Base-by-base conservation (phyloP, 495 filamentous ascomycete genomes). In the Amorphotheca resinae region DNA sequence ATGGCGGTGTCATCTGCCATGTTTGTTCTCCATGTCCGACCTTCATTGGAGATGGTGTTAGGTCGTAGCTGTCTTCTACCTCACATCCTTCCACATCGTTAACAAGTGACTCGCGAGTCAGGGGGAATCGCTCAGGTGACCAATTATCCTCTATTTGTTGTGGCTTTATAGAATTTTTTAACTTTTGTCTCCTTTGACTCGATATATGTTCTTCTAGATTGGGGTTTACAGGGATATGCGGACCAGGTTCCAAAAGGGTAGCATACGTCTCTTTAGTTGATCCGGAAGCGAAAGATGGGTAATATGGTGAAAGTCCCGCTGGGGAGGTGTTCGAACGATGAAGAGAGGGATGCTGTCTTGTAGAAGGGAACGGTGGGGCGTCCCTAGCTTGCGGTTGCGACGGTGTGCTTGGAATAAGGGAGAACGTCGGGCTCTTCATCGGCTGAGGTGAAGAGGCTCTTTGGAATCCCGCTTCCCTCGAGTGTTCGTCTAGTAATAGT, bases 241-340 rank as follows among this genome's bases (percentile, higher is more conserved):
- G 34, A 33, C 17, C 36, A 32, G 39, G 11, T 22, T 22, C 12
- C 9, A 52, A 12, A 14, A 55, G 45, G 12, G 21, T 41, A 20
- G 45, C 43, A 23, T 51, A 45, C 3, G 21, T 41, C 22, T 46
- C 35, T 15, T 55, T 51, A 14, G 44, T 42, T 38, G 31, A 31
- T 3, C 52, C 45, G 3, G 52, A 48, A 9, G 45, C 51, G 45
- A 48, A 48, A 26, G 48, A 37, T 45, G 52, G 52, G 9, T 45
- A 45, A 4, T 56, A 59, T 21, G 72, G 71, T 5, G 70, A 72
- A 5, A 68, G 53, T 23, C 59, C 55, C 4, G 68, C 65, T 2
- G 77, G 75, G 7, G 73, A 70, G 4, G 78, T 82, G 50, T 72
- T 74, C 9, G 77, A 76, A 22, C 77, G 72, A 11, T 61, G 54